These are phyloP conservation scores for Populus simonii DNA, from an alignment of 345 rosid genomes.

Conservation along the genomic window DNA sequence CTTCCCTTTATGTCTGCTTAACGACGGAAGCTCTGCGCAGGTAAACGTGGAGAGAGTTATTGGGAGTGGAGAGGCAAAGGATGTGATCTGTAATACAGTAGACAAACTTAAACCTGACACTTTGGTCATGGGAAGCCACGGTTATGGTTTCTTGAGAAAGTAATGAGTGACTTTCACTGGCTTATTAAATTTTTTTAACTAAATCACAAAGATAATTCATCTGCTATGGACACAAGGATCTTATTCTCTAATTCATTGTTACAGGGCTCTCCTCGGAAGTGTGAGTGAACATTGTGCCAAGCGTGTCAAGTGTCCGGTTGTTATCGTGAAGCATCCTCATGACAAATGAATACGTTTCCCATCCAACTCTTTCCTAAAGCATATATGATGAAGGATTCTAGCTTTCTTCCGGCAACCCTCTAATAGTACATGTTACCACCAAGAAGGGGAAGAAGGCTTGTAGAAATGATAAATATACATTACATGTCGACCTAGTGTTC, in stretches of 20 bases:
- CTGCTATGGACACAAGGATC: background rate
- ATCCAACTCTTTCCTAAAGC: background rate
- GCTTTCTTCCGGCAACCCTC: background rate
- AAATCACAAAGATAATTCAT: background rate
- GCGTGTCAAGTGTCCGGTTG: slow-evolving; percentile 75
- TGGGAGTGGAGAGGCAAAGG: slow-evolving; percentile 81
- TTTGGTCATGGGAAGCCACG: slow-evolving; percentile 92
- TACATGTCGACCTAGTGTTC: background rate
- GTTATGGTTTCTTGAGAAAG: slow-evolving; percentile 93
- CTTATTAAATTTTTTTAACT: background rate
- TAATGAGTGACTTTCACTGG: slow-evolving; percentile 4
- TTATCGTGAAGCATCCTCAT: slow-evolving; percentile 60
- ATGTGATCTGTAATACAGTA: slow-evolving; percentile 66
- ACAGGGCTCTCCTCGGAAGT: slow-evolving; percentile 79
- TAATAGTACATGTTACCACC: background rate
- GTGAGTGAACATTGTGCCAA: slow-evolving; percentile 85
- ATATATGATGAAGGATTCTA: background rate
- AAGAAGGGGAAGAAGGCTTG: background rate
- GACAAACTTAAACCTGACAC: slow-evolving; percentile 70
- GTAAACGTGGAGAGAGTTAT: slow-evolving; percentile 51
- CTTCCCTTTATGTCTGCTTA: background rate
- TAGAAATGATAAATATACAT: background rate
- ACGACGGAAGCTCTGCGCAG: slow-evolving; percentile 30
- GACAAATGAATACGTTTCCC: slow-evolving; percentile 6
- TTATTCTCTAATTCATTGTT: background rate